Percentiles rank a stretch among this genome's conserved stretches.
These are phyloP conservation scores for Boletus sp. DNA, from an alignment of 1,284 basidiomycete genomes.

Conservation along the genomic window DNA sequence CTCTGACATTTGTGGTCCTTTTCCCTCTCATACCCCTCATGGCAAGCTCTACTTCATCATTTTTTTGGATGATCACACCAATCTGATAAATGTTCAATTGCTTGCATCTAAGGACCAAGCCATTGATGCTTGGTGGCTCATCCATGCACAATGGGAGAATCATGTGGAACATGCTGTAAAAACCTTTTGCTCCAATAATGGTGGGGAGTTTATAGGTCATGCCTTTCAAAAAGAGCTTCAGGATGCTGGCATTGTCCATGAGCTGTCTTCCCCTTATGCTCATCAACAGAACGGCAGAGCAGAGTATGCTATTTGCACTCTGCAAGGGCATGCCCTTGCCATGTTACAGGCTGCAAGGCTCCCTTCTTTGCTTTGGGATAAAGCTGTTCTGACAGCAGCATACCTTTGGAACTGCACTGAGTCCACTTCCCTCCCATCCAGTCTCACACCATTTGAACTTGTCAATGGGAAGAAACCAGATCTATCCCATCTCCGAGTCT, in stretches of 20 bases:
- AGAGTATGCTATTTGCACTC: background rate
- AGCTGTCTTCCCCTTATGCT: background rate
- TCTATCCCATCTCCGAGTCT: background rate
- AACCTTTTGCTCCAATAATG: background rate
- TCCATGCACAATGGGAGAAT: background rate
- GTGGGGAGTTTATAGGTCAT: background rate
- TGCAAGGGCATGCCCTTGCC: background rate
- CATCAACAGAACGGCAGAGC: background rate
- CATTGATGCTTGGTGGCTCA: background rate
- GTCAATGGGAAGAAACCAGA: background rate
- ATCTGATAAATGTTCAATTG: conserved; percentile 1
- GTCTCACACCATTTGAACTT: no score
- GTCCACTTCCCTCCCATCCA: background rate
- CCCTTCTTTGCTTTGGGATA: background rate
- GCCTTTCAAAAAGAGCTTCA: background rate
- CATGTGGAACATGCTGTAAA: background rate
- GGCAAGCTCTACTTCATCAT: background rate
- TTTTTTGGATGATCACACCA: background rate
- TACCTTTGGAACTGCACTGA: background rate
- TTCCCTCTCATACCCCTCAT: background rate
- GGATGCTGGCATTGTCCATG: background rate
- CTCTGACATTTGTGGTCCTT: conserved; percentile 2
- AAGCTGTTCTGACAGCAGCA: background rate
- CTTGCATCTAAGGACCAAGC: background rate
- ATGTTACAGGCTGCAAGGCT: background rate